Conservation (phyloP, 306 rosid species). For the Quercus robur region DNA sequence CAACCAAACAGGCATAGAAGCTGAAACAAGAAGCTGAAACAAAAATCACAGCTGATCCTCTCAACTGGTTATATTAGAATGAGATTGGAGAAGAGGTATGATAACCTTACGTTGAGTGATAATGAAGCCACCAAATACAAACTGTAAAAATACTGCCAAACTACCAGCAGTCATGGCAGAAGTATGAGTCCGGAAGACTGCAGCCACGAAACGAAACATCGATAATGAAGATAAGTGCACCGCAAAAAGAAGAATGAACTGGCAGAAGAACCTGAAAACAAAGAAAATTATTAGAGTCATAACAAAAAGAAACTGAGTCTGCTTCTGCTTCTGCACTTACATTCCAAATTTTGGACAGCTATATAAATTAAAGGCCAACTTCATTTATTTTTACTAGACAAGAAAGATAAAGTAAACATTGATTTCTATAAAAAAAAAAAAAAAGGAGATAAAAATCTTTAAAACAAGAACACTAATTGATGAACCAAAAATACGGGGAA, state of each 20-base stretch:
- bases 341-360: too few relatives aligned
- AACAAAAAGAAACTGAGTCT: background rate
- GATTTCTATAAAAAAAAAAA: too few relatives aligned
- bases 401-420: too few relatives aligned
- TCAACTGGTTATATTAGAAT: background rate
- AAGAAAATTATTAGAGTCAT: background rate
- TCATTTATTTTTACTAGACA: too few relatives aligned
- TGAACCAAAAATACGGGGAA: background rate
- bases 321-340: background rate
- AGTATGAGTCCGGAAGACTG: conserved; percentile 16
- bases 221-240: conserved; percentile 32
- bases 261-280: conserved; percentile 34
- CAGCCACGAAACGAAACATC: conserved; percentile 30
- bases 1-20: conserved; percentile 34
- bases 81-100: background rate
- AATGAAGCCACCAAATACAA: conserved; percentile 30
- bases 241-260: conserved; percentile 27
- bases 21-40: conserved; percentile 20
- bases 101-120: conserved; percentile 20
- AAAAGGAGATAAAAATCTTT: too few relatives aligned
- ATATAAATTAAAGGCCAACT: too few relatives aligned
- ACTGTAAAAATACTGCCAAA: conserved; percentile 2
- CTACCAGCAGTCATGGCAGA: conserved; percentile 25
- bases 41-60: background rate
- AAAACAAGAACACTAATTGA: conserved; percentile 16